phyloP scores from a whole-genome alignment of 1,284 basidiomycete genomes.

The Microstroma glucosiphilum region DNA sequence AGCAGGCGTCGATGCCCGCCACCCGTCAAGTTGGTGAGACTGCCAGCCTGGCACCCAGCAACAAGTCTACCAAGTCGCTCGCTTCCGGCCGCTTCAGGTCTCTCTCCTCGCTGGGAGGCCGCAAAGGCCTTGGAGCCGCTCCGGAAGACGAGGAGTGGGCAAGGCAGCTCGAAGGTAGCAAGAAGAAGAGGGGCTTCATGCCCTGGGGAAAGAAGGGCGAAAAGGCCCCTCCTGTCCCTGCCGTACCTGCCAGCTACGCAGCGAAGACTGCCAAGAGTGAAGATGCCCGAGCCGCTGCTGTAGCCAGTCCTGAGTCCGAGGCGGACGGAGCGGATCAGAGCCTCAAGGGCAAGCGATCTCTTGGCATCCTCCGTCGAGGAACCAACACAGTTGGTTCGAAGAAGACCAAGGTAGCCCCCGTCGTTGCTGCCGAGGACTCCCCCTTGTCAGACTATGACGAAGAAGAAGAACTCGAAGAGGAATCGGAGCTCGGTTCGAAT shows the following conservation, averaged over 20 bases:
- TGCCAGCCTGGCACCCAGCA: background rate
- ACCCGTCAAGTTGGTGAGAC: background rate
- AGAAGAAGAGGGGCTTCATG: background rate
- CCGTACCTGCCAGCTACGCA: background rate
- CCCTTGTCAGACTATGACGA: background rate
- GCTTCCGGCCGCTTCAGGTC: background rate
- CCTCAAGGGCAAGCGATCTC: no score
- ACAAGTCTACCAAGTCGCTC: background rate
- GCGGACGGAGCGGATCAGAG: no score
- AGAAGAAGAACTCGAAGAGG: conserved; percentile 1
- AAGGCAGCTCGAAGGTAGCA: background rate
- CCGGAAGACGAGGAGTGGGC: conserved; percentile 2
- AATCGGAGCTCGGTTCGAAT: no score
- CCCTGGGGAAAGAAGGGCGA: background rate
- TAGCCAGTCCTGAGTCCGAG: background rate
- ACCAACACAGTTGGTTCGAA: background rate
- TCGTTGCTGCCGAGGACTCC: background rate
- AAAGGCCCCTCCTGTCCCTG: background rate
- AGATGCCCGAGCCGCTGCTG: background rate
- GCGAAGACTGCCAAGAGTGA: background rate
- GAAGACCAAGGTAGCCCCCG: background rate
- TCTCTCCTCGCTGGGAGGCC: background rate
- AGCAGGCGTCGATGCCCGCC: background rate
- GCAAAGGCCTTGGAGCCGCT: background rate
- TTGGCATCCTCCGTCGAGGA: no score